A percentile compares a stretch with the other conserved stretches of the same genome.
These are phyloP conservation scores for Tephrocybe sp. DNA, from an alignment of 768 basidiomycete species.

Conservation along the genomic window DNA sequence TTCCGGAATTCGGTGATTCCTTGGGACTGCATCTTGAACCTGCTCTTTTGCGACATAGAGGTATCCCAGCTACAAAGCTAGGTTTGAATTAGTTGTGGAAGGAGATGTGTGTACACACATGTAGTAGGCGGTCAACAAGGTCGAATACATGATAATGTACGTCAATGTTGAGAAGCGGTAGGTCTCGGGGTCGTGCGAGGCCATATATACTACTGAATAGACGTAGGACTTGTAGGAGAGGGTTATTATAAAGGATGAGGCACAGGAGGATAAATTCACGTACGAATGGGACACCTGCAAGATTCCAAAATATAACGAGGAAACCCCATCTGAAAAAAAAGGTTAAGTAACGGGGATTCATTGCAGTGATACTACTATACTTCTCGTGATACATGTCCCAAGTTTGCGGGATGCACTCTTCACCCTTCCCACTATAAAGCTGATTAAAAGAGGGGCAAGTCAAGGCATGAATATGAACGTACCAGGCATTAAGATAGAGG, in stretches of 20 bases:
- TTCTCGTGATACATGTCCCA: constrained; percentile 99
- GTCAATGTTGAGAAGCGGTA: constrained; percentile 83
- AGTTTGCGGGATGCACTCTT: constrained; percentile 93
- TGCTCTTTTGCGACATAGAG: constrained; percentile 94
- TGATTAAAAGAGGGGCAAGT: constrained; percentile 8
- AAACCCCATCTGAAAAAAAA: constrained; percentile 69
- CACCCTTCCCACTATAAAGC: constrained; percentile 72
- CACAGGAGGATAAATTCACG: constrained; percentile 23
- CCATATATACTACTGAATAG: constrained; percentile 98
- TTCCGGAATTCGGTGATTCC: constrained; percentile 82
- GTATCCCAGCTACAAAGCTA: constrained; percentile 73
- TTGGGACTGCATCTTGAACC: constrained; percentile 96
- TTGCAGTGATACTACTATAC: constrained; percentile 32
- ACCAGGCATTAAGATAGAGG: constrained; percentile 97
- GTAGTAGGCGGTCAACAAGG: constrained; percentile 81
- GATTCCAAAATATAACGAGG: constrained; percentile 98
- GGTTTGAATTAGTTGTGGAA: neutral
- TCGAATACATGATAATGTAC: constrained; percentile 70
- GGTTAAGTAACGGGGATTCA: constrained; percentile 1
- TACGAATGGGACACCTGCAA: constrained; percentile 90
- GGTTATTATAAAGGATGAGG: neutral
- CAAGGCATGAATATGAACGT: constrained; percentile 14
- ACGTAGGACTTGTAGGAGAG: constrained; percentile 73
- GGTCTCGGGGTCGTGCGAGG: constrained; percentile 82
- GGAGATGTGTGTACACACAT: constrained; percentile 48